phyloP scores from a whole-genome alignment of 768 basidiomycete genomes.

The Astraeus odoratus region DNA sequence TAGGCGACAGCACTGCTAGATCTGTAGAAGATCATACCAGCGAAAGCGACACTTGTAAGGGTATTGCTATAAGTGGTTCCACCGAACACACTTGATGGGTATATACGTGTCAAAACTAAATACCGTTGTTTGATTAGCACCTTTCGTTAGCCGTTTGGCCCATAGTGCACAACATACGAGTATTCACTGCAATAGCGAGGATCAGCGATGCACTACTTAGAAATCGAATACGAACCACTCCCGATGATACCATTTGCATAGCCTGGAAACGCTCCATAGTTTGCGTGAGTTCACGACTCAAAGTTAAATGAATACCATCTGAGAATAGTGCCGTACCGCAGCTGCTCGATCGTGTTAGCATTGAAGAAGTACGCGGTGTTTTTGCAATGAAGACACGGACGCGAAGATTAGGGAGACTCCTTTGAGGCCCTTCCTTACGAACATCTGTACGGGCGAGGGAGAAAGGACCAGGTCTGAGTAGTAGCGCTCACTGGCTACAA shows the following conservation, averaged over 20 bases:
- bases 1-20: constrained; percentile 52
- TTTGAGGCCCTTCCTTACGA: constrained; percentile 30
- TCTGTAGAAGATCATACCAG: too few species aligned
- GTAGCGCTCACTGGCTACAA: too few species aligned
- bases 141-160: neutral
- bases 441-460: too few species aligned
- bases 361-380: neutral
- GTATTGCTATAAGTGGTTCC: constrained; percentile 54
- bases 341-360: constrained; percentile 28
- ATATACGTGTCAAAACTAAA: constrained; percentile 69
- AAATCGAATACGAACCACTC: constrained; percentile 42
- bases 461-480: too few species aligned
- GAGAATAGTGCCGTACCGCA: constrained; percentile 87
- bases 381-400: constrained; percentile 33
- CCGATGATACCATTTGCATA: constrained; percentile 81
- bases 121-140: constrained; percentile 9
- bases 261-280: constrained; percentile 36
- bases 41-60: constrained; percentile 68
- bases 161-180: constrained; percentile 40
- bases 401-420: constrained; percentile 82
- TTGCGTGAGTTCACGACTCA: neutral
- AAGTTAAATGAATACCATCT: constrained; percentile 52
- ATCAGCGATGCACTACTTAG: neutral
- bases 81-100: constrained; percentile 47
- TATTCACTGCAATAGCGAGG: constrained; percentile 46